Evolutionary conservation across 2,329 filamentous ascomycete species (phyloP), one percentile per base, ranked within the genome.

Genomic region (Coniochaeta ligniaria): DNA sequence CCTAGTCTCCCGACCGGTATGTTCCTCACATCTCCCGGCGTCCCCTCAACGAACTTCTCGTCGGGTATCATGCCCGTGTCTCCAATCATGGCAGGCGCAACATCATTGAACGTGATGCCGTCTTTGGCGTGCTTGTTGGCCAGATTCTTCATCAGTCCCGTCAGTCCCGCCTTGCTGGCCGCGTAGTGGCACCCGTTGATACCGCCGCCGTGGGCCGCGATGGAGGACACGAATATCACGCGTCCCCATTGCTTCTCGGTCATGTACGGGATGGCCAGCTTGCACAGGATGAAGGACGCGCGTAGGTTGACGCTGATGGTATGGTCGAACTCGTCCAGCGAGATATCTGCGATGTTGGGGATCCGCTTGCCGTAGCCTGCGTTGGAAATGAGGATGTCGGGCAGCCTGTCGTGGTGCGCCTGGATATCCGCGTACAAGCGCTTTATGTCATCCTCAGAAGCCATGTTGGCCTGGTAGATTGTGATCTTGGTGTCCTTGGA

Each of bases 21-120:
- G 31, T 81, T 81, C 64, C 76, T 80, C 26, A 84, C 82, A 64
- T 86, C 81, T 0, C 84, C 84, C 0, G 84, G 79, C 58, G 82
- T 82, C 22, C 80, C 79, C 65, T 73, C 72, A 17, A 80, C 72
- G 16, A 68, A 69, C 63, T 82, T 78, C 45, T 80, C 80, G 62
- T 83, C 78, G 1, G 83, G 82, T 47, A 88, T 84, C 83, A 88
- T 83, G 1, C 83, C 83, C 2, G 83, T 86, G 24, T 83, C 80
- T 4, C 84, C 85, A 64, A 89, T 88, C 84, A 89, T 88, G 2
- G 85, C 86, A 0, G 86, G 86, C 3, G 84, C 83, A n/a, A 89
- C 83, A 63, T 88, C 85, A 62, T 89, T 88, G 60, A 88, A 83
- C 16, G 84, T 86, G 65, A 89, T 85, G 35, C 85, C 84, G 65